Conservation (phyloP, 2,329 filamentous ascomycete genomes). For the Tolypocladium sp. region DNA sequence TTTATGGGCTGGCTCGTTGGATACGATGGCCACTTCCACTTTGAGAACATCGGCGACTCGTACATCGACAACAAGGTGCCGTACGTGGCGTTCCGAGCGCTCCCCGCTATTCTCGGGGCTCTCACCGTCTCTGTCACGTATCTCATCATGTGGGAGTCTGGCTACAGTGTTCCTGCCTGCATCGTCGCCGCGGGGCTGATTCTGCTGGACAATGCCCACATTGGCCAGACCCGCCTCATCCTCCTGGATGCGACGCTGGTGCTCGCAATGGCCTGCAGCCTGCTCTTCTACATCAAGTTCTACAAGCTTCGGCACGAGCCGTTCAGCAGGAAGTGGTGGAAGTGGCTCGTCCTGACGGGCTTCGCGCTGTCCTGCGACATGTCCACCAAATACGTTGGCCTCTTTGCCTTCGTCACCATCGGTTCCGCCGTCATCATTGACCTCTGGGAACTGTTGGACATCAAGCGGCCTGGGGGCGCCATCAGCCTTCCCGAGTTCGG, state of each 20-base stretch:
- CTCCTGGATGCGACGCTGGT: slow-evolving; percentile 90
- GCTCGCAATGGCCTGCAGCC: slow-evolving; percentile 89
- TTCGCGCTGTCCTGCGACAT: slow-evolving; percentile 95
- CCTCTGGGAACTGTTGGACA: slow-evolving; percentile 86
- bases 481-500: slow-evolving; percentile 70
- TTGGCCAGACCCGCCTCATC: slow-evolving; percentile 92
- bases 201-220: slow-evolving; percentile 94
- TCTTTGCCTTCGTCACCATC: slow-evolving; percentile 95
- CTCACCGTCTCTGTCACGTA: slow-evolving; percentile 91
- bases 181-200: slow-evolving; percentile 77
- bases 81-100: slow-evolving; percentile 88
- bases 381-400: slow-evolving; percentile 94
- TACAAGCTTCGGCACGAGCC: slow-evolving; percentile 88
- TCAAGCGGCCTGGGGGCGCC: slow-evolving; percentile 76
- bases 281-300: slow-evolving; percentile 92
- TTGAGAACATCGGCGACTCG: slow-evolving; percentile 98
- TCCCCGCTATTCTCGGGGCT: slow-evolving; percentile 86
- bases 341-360: slow-evolving; percentile 93
- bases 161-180: slow-evolving; percentile 90
- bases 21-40: slow-evolving; percentile 94
- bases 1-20: slow-evolving; percentile 96
- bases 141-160: slow-evolving; percentile 99
- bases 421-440: slow-evolving; percentile 90
- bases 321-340: slow-evolving; percentile 98
- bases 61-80: slow-evolving; percentile 96